A percentile compares a stretch with the other conserved stretches of the same genome.
Conservation (phyloP, 306 rosid genomes). For the Cyclanthera cordifolia region DNA sequence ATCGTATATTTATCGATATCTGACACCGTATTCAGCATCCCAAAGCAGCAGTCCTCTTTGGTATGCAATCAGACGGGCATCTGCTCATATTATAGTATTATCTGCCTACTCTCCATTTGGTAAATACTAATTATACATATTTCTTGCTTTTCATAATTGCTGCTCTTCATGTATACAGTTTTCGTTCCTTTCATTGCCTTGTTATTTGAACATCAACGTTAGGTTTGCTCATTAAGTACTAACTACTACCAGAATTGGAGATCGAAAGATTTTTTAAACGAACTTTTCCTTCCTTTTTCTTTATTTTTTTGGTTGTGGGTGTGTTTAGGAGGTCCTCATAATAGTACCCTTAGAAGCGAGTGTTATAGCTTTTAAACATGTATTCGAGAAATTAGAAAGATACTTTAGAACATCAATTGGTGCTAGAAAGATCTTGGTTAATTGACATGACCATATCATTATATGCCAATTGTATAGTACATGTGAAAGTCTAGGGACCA, state of each 20-base stretch:
- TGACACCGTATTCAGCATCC: constrained; percentile 73
- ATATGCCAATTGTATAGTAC: neutral
- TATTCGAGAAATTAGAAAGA: neutral
- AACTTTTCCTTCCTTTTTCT: neutral
- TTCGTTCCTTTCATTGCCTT: constrained; percentile 11
- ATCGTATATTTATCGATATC: constrained; percentile 53
- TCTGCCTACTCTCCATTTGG: constrained; percentile 91
- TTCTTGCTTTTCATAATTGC: constrained; percentile 5
- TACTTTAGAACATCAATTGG: neutral
- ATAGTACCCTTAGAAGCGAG: neutral
- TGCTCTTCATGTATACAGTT: constrained; percentile 64
- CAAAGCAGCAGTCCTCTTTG: constrained; percentile 81
- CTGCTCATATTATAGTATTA: constrained; percentile 85
- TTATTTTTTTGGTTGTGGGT: neutral
- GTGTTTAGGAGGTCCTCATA: neutral
- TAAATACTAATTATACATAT: constrained; percentile 17
- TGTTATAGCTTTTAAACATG: neutral
- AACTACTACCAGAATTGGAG: neutral
- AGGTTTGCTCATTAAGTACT: neutral
- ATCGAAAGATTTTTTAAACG: neutral
- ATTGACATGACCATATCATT: neutral
- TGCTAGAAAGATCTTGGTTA: neutral
- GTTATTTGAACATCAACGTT: constrained; percentile 4
- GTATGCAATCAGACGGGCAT: constrained; percentile 91
- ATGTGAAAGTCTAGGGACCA: no score